These are phyloP conservation scores for Sicyos edulis DNA, from an alignment of 306 rosid genomes.

Conservation along the genomic window DNA sequence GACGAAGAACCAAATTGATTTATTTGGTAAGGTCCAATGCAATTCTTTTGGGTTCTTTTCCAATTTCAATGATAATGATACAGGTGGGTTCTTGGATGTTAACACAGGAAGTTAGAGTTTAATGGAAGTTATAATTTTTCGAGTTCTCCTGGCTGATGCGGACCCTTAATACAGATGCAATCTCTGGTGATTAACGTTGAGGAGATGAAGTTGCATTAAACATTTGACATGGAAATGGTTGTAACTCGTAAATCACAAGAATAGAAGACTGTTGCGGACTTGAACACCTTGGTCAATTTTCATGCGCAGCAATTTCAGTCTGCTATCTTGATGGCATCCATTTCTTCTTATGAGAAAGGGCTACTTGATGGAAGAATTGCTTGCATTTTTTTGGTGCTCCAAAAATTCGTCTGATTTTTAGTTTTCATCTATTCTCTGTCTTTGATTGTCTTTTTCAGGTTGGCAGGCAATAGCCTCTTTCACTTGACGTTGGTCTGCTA, in stretches of 20 bases:
- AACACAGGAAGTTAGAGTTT: constrained; percentile 20
- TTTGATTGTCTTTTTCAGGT: constrained; percentile 77
- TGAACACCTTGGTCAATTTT: background rate
- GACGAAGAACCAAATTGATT: constrained; percentile 28
- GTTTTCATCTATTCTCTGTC: constrained; percentile 55
- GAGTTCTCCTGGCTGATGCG: no score
- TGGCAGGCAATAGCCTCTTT: no score
- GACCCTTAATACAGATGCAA: constrained; percentile 8
- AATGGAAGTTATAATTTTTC: no score
- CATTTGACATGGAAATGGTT: constrained; percentile 3
- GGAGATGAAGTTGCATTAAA: background rate
- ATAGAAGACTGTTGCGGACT: background rate
- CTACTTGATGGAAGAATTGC: constrained; percentile 34
- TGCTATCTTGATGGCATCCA: background rate
- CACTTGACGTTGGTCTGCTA: constrained; percentile 42
- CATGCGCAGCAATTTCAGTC: background rate
- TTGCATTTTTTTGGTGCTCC: constrained; percentile 51
- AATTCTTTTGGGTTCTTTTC: background rate
- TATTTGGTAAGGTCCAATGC: constrained; percentile 37
- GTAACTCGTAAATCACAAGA: background rate
- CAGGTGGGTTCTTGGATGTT: constrained; percentile 24
- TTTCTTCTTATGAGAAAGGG: no score
- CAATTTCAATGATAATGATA: constrained; percentile 23
- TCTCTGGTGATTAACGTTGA: constrained; percentile 4
- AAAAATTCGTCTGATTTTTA: constrained; percentile 30